A percentile compares a stretch with the other conserved stretches of the same genome.
These are phyloP conservation scores for Chrysoporthe cubensis DNA, from an alignment of 2,329 filamentous ascomycete genomes.

Conservation along the genomic window DNA sequence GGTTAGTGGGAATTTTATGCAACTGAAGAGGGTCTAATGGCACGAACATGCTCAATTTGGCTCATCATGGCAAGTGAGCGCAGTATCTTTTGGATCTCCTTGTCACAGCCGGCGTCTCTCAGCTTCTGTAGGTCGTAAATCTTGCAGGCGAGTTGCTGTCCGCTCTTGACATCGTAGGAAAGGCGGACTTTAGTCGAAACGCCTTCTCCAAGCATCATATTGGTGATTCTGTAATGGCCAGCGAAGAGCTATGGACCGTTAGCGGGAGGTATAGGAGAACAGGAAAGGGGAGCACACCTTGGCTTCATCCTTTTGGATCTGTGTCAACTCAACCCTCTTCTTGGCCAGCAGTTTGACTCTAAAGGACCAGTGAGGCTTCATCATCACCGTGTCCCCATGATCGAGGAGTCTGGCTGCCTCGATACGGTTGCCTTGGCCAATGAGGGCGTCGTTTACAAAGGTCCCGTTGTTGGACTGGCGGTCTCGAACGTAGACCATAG, in stretches of 20 bases:
- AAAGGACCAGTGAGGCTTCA: slow-evolving; percentile 44
- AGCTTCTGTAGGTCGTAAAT: slow-evolving; percentile 55
- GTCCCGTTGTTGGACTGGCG: slow-evolving; percentile 59
- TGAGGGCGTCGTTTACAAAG: slow-evolving; percentile 50
- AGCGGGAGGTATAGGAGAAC: not conserved
- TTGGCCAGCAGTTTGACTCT: slow-evolving; percentile 37
- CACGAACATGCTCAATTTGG: slow-evolving; percentile 42
- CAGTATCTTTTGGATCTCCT: slow-evolving; percentile 32
- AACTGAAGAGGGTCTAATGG: not conserved
- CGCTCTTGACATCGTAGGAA: slow-evolving; percentile 53
- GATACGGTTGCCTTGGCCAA: slow-evolving; percentile 42
- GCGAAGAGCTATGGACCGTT: not conserved
- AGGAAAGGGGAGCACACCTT: slow-evolving; percentile 34
- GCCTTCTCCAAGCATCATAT: slow-evolving; percentile 57
- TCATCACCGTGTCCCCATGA: slow-evolving; percentile 53
- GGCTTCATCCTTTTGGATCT: slow-evolving; percentile 40
- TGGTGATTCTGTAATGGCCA: slow-evolving; percentile 48
- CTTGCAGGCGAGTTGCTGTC: slow-evolving; percentile 71
- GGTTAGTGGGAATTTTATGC: not conserved
- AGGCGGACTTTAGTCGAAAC: slow-evolving; percentile 58
- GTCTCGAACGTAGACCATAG: slow-evolving; percentile 60
- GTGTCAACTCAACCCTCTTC: slow-evolving; percentile 29
- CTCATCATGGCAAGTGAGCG: slow-evolving; percentile 39
- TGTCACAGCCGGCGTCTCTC: slow-evolving; percentile 32
- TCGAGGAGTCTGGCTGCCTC: slow-evolving; percentile 50